Percentiles rank a stretch among this genome's conserved stretches.
Conservation (phyloP, 2,329 filamentous ascomycete genomes). For the Penicillium palitans region DNA sequence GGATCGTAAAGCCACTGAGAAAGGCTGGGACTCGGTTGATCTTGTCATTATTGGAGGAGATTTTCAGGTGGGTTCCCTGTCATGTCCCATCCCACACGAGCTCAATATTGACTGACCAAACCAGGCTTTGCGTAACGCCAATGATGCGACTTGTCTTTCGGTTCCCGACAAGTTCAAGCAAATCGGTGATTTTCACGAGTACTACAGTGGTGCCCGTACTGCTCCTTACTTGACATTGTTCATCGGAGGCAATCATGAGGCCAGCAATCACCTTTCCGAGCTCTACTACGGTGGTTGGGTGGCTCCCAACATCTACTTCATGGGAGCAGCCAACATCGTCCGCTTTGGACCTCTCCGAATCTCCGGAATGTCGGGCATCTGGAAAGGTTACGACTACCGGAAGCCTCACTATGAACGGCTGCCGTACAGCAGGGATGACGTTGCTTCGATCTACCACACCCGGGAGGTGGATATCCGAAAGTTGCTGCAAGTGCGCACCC, state of each 20-base stretch:
- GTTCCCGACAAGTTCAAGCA: conserved; percentile 84
- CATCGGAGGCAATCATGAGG: conserved; percentile 93
- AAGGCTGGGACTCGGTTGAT: conserved; percentile 80
- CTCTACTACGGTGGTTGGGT: conserved; percentile 97
- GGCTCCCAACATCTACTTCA: conserved; percentile 94
- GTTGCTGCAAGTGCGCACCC: conserved; percentile 76
- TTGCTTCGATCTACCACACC: conserved; percentile 84
- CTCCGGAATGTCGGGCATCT: conserved; percentile 88
- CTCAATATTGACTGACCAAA: background rate
- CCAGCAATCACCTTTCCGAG: conserved; percentile 84
- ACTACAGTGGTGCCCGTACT: conserved; percentile 75
- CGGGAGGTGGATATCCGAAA: conserved; percentile 90
- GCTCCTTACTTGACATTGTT: conserved; percentile 92
- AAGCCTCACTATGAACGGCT: conserved; percentile 82
- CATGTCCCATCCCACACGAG: background rate
- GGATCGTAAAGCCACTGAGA: conserved; percentile 64
- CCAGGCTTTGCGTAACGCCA: conserved; percentile 80
- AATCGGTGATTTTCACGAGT: conserved; percentile 90
- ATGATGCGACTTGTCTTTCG: conserved; percentile 84
- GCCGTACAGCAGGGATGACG: conserved; percentile 74
- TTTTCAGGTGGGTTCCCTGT: conserved; percentile 66
- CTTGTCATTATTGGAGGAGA: conserved; percentile 93
- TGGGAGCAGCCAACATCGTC: conserved; percentile 88
- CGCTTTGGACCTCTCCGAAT: conserved; percentile 82
- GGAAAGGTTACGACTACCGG: conserved; percentile 85